Evolutionary conservation across 2,329 filamentous ascomycete species (phyloP).

Genomic region (Tothia fuscella): DNA sequence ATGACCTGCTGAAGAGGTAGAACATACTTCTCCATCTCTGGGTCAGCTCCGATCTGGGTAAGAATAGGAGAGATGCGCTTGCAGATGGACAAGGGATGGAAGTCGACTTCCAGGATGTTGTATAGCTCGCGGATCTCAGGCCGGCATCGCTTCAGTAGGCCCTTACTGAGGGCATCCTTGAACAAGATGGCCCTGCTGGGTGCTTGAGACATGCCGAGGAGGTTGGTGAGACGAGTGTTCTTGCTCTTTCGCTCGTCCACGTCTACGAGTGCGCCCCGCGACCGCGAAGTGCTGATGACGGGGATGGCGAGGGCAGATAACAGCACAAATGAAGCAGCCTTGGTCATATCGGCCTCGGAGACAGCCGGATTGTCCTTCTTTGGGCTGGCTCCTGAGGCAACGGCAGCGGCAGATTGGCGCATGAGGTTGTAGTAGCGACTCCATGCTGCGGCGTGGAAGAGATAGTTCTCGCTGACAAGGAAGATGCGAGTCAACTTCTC

Average conservation of each 20-base stretch:
- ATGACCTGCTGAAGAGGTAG: constrained; percentile 95
- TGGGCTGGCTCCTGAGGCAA: constrained; percentile 73
- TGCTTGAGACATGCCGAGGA: constrained; percentile 82
- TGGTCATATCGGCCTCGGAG: constrained; percentile 80
- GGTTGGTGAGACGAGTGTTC: constrained; percentile 91
- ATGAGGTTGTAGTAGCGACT: constrained; percentile 95
- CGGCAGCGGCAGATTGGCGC: constrained; percentile 72
- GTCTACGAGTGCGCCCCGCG: constrained; percentile 88
- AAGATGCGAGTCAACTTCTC: constrained; percentile 98
- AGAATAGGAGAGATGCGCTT: constrained; percentile 97
- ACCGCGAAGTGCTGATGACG: constrained; percentile 96
- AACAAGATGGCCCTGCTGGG: constrained; percentile 85
- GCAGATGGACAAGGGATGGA: constrained; percentile 97
- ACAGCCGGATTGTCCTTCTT: constrained; percentile 92
- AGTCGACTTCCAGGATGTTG: constrained; percentile 98
- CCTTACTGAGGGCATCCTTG: constrained; percentile 92
- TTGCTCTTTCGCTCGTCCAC: constrained; percentile 98
- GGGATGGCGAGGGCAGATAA: constrained; percentile 94
- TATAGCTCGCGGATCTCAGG: constrained; percentile 95
- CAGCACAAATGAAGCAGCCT: constrained; percentile 89
- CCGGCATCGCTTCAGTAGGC: constrained; percentile 79
- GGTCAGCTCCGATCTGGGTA: constrained; percentile 79
- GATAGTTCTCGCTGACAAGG: constrained; percentile 96
- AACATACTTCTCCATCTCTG: constrained; percentile 97
- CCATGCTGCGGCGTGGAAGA: constrained; percentile 97